Evolutionary conservation across 192 early-diverging fungal genomes (phyloP).

Genomic region (Podila horticola): DNA sequence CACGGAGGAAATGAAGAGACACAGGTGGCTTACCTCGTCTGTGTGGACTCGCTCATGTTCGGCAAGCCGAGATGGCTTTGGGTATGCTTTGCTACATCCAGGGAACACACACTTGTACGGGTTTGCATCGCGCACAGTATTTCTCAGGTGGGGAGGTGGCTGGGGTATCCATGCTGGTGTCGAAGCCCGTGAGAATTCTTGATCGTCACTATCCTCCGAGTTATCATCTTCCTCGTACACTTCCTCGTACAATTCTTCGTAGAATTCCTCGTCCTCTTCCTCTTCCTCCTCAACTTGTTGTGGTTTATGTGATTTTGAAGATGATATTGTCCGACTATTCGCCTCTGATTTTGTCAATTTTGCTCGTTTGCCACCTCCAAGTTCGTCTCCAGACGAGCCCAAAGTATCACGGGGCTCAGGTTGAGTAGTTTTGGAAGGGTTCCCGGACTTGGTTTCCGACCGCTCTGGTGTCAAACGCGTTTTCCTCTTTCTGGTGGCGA

Average conservation of each 20-base stretch:
- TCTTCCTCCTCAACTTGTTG: background rate
- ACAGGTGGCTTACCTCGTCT: conserved; percentile 35
- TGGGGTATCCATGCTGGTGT: background rate
- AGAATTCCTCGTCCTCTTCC: background rate
- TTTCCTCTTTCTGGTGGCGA: background rate
- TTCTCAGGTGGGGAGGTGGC: background rate
- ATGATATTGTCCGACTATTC: background rate
- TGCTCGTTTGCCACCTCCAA: background rate
- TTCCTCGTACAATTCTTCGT: too few species aligned
- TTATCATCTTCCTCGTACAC: background rate
- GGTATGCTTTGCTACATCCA: conserved; percentile 47
- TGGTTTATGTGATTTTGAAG: background rate
- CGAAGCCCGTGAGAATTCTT: background rate
- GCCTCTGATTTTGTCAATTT: background rate
- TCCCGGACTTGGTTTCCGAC: background rate
- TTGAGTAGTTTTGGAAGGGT: background rate
- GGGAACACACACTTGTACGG: conserved; percentile 31
- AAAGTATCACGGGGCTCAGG: background rate
- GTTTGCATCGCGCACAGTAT: background rate
- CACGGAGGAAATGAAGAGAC: background rate
- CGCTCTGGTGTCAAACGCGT: background rate
- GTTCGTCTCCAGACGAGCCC: background rate
- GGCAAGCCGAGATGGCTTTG: conserved; percentile 38
- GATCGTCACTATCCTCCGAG: background rate
- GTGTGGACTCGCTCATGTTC: conserved; percentile 53